phyloP scores from a whole-genome alignment of 108 stramenopile genomes.

The Cyclotella cryptica region DNA sequence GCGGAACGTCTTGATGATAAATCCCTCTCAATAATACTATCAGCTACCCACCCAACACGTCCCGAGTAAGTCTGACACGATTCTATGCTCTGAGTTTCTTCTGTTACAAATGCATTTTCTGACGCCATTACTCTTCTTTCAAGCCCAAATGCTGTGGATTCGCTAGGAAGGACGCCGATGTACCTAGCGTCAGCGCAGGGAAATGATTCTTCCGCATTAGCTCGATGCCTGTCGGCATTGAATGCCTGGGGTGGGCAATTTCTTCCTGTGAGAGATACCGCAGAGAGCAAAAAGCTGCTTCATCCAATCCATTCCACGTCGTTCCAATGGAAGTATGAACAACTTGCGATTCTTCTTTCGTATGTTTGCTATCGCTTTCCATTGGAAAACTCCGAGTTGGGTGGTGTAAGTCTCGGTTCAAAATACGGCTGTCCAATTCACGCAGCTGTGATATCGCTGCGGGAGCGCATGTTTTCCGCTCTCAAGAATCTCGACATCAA shows the following conservation, averaged over 20 bases:
- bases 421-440: conserved; percentile 79
- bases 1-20: conserved; percentile 67
- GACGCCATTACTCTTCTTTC: background rate
- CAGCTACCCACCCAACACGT: conserved; percentile 52
- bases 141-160: conserved; percentile 71
- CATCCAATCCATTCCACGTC: conserved; percentile 62
- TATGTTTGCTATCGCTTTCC: conserved; percentile 64
- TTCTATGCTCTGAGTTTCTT: background rate
- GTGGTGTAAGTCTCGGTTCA: conserved; percentile 63
- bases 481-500: conserved; percentile 3
- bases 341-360: conserved; percentile 54
- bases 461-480: conserved; percentile 34
- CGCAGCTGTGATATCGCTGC: conserved; percentile 58
- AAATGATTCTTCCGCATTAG: conserved; percentile 52
- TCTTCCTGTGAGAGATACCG: conserved; percentile 31
- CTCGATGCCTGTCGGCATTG: conserved; percentile 67
- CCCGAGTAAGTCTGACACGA: conserved; percentile 34
- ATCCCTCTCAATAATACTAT: conserved; percentile 61
- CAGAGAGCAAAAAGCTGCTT: conserved; percentile 30
- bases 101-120: background rate
- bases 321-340: conserved; percentile 54
- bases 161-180: conserved; percentile 73
- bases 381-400: conserved; percentile 32
- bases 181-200: conserved; percentile 72
- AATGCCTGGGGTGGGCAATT: conserved; percentile 70